Base-by-base conservation (phyloP, 768 basidiomycete species). In the Arthromyces matolae region DNA sequence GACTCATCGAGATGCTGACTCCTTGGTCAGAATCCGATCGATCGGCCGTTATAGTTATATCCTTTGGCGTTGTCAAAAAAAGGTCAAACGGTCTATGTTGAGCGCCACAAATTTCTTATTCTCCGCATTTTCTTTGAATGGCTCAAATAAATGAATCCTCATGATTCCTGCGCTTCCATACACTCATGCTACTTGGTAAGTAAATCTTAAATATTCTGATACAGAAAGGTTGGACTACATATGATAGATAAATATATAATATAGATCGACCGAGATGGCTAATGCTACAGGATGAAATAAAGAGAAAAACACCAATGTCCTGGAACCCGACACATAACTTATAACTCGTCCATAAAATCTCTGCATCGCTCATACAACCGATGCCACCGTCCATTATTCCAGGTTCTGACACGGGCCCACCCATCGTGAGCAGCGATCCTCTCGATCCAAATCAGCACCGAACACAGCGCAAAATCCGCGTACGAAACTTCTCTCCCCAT, bases 381-480 rank as follows among this genome's bases (percentile, higher is more conserved):
- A 40, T 70, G 66, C 86, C 86, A 89, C 34, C 86, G 62, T 3
- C 86, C 84, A 3, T 70, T 73, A 56, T 85, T 81, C 86, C 86
- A 89, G 22, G 76, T 73, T 41, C 79, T 66, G n/a, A 89, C 73
- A 44, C 80, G 67, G 19, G 73, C 68, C 86, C 86, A 89, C 12
- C 82, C 84, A 52, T 88, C 84, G 47, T 83, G 80, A n/a, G 83
- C 75, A 3, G 84, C 78, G 59, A 88, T 79, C 39, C 78, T 71
- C 60, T 87, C 80, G 33, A 88, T 81, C 85, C 84, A 89, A 37
- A 88, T 76, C 33, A 89, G 64, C 14, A 85, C 75, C 0, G 86
- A 78, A 54, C 84, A 86, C 18, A 89, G 64, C 4, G 83, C 80
- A 59, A 89, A 88, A 55, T 89, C 86, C 2, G 83, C 84, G n/a